phyloP scores from a whole-genome alignment of 306 rosid genomes.

The Cercis canadensis region DNA sequence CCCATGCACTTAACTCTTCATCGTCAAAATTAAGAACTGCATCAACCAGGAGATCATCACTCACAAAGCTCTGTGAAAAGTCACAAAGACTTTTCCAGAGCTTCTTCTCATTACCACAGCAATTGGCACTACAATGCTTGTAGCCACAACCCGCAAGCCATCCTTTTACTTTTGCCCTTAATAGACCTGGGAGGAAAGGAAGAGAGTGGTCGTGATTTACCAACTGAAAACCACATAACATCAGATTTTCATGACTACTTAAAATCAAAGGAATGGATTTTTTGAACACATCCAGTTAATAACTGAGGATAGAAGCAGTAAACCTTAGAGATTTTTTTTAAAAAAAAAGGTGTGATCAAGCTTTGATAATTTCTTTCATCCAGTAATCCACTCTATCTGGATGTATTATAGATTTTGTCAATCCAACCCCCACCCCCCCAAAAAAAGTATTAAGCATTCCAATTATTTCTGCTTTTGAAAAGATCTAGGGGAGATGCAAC shows the following conservation, averaged over 20 bases:
- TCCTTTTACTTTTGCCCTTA: slow-evolving; percentile 62
- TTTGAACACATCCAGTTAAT: slow-evolving; percentile 4
- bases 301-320: background rate
- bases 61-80: slow-evolving; percentile 69
- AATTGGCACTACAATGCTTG: slow-evolving; percentile 59
- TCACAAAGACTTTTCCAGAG: slow-evolving; percentile 65
- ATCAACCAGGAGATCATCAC: slow-evolving; percentile 37
- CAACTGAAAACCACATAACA: slow-evolving; percentile 29
- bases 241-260: slow-evolving; percentile 18
- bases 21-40: slow-evolving; percentile 64
- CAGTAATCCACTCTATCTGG: too few relatives aligned
- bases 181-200: slow-evolving; percentile 60
- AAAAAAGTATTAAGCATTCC: too few relatives aligned
- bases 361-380: slow-evolving; percentile 22
- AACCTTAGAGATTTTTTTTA: background rate
- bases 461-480: background rate
- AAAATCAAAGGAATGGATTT: slow-evolving; percentile 2
- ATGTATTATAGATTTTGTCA: too few relatives aligned
- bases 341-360: background rate
- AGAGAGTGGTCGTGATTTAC: slow-evolving; percentile 37
- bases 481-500: slow-evolving; percentile 19
- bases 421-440: background rate
- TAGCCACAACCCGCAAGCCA: slow-evolving; percentile 82
- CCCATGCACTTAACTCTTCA: slow-evolving; percentile 87
- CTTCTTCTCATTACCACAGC: slow-evolving; percentile 55